Percentiles rank a stretch among this genome's conserved stretches.
These are phyloP conservation scores for Barnettozyma californica DNA, from an alignment of 805 yeast species.

Conservation along the genomic window DNA sequence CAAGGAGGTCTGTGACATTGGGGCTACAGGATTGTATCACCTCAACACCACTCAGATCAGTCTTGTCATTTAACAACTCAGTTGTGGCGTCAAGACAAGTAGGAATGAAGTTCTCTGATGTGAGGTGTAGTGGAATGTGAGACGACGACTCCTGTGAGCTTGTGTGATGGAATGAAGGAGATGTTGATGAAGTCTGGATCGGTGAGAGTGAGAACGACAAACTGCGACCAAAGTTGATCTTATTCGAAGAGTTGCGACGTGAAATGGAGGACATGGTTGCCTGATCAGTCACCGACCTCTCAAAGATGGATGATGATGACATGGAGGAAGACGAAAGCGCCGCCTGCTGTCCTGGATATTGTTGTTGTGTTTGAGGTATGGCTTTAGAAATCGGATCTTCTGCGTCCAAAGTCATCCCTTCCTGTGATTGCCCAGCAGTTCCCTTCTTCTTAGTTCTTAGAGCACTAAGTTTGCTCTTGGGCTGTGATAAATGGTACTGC, in stretches of 20 bases:
- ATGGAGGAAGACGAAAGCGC: constrained; percentile 5
- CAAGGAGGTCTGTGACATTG: constrained; percentile 7
- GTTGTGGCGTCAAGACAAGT: constrained; percentile 80
- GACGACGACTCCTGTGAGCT: background rate
- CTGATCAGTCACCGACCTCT: constrained; percentile 18
- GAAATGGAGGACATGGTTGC: constrained; percentile 7
- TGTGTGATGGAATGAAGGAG: background rate
- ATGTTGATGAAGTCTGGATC: background rate
- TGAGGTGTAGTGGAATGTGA: constrained; percentile 7
- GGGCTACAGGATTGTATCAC: constrained; percentile 50
- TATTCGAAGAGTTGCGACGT: constrained; percentile 9
- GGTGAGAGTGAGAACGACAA: constrained; percentile 9
- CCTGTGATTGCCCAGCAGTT: background rate
- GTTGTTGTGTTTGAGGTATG: background rate
- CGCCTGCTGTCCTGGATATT: background rate
- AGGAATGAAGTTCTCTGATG: constrained; percentile 62
- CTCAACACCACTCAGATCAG: constrained; percentile 64
- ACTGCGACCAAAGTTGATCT: constrained; percentile 4
- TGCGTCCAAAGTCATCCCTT: background rate
- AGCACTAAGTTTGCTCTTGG: background rate
- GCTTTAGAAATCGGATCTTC: background rate
- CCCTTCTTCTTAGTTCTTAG: background rate
- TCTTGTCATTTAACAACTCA: constrained; percentile 46
- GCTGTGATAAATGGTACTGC: background rate
- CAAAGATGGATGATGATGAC: constrained; percentile 14